Evolutionary conservation across 345 rosid species (phyloP).

Genomic region (Luvunga scandens): DNA sequence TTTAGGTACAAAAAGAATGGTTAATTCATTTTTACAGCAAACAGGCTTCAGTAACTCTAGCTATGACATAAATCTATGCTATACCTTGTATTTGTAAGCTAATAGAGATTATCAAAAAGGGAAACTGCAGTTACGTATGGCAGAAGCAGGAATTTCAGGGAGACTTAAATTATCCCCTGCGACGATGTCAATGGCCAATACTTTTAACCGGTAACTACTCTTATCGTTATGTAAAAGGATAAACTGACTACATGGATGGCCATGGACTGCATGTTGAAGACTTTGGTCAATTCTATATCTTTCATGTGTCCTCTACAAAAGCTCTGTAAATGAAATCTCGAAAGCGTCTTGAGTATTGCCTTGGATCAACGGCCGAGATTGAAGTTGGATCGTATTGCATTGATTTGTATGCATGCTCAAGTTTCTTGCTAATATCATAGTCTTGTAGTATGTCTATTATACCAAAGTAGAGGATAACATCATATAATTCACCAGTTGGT

Average conservation of each 20-base stretch:
- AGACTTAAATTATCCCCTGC: conserved; percentile 3
- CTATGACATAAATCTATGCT: conserved; percentile 19
- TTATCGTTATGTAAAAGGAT: conserved; percentile 14
- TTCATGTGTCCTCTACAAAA: conserved; percentile 77
- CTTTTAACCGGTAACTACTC: conserved; percentile 5
- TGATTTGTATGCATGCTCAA: conserved; percentile 97
- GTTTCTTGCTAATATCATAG: conserved; percentile 98
- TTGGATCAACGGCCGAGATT: conserved; percentile 98
- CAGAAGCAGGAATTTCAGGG: not conserved
- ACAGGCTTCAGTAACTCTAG: conserved; percentile 12
- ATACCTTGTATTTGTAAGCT: conserved; percentile 15
- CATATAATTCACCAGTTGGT: conserved; percentile 75
- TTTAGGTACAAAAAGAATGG: conserved; percentile 29
- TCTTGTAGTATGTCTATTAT: conserved; percentile 96
- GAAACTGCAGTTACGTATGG: not conserved
- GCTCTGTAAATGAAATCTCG: conserved; percentile 81
- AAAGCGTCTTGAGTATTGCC: conserved; percentile 85
- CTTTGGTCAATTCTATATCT: conserved; percentile 11
- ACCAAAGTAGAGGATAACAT: conserved; percentile 78
- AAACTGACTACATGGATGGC: conserved; percentile 22
- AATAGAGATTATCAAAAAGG: conserved; percentile 12
- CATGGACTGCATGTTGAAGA: conserved; percentile 18
- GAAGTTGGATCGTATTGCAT: conserved; percentile 95
- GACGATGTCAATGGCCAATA: not conserved
- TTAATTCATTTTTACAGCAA: conserved; percentile 29